Percentiles rank a stretch among this genome's conserved stretches.
phyloP scores from a whole-genome alignment of 2,329 filamentous ascomycete species.

The Paramyrothecium sp. region DNA sequence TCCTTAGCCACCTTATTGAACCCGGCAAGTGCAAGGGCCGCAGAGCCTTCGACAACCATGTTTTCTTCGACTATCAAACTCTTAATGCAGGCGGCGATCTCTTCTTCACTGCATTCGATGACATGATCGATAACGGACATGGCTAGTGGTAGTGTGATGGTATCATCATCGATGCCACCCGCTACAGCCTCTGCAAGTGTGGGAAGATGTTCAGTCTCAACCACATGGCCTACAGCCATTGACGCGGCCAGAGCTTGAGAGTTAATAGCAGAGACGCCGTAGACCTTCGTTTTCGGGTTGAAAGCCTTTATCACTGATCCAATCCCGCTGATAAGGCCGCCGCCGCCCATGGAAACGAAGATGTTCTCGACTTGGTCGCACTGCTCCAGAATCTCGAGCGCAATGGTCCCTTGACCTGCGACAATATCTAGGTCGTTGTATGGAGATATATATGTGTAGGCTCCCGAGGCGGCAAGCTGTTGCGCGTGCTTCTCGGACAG shows the following conservation, averaged over 20 bases:
- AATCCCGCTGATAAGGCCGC: conserved; percentile 19
- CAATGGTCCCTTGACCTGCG: conserved; percentile 15
- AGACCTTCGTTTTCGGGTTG: conserved; percentile 13
- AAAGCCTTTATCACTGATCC: conserved; percentile 21
- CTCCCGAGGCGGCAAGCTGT: conserved; percentile 14
- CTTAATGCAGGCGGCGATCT: conserved; percentile 12
- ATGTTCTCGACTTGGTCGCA: conserved; percentile 14
- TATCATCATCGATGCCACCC: conserved; percentile 19
- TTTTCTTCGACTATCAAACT: conserved; percentile 16
- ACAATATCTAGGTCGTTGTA: conserved; percentile 19
- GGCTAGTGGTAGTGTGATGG: conserved; percentile 17
- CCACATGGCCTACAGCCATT: conserved; percentile 14
- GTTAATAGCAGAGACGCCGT: conserved; percentile 16
- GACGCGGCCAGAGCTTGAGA: conserved; percentile 17
- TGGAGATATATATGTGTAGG: conserved; percentile 18
- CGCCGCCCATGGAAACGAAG: conserved; percentile 21
- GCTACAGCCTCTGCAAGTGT: conserved; percentile 20
- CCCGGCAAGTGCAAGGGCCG: conserved; percentile 17
- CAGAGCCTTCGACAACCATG: conserved; percentile 20
- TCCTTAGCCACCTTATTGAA: conserved; percentile 12
- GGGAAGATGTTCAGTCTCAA: conserved; percentile 17
- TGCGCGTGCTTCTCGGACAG: conserved; percentile 19
- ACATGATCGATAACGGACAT: conserved; percentile 16
- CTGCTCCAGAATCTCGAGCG: conserved; percentile 19
- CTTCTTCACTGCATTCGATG: conserved; percentile 15